Conservation (phyloP, 2,329 filamentous ascomycete species). For the Colletotrichum eremochloae region DNA sequence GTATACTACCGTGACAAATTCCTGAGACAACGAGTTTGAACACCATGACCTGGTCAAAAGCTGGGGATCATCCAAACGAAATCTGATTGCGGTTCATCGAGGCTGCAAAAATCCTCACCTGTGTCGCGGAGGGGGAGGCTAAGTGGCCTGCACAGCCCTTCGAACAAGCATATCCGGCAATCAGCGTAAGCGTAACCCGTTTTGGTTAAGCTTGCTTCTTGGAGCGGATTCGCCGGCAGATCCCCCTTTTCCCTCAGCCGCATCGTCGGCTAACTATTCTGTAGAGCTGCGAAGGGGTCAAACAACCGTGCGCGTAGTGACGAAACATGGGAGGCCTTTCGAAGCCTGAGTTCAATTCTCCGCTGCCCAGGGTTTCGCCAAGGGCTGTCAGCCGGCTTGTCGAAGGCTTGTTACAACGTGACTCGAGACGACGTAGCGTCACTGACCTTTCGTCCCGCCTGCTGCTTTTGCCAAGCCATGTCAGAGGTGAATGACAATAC, state of each 20-base stretch:
- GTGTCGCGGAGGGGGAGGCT: conserved; percentile 31
- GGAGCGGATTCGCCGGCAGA: conserved; percentile 30
- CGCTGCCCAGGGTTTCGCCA: conserved; percentile 29
- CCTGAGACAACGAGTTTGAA: conserved; percentile 23
- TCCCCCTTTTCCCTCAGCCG: conserved; percentile 1
- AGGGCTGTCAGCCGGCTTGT: conserved; percentile 38
- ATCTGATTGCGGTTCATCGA: conserved; percentile 21
- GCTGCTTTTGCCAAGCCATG: conserved; percentile 28
- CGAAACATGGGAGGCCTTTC: conserved; percentile 34
- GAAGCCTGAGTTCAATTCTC: conserved; percentile 24
- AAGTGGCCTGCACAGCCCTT: conserved; percentile 29
- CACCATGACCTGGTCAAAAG: conserved; percentile 8
- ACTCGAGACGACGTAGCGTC: conserved; percentile 33
- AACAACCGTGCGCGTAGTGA: conserved; percentile 34
- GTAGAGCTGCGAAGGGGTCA: conserved; percentile 6
- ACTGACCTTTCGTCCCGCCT: conserved; percentile 39
- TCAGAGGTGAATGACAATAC: conserved; percentile 28
- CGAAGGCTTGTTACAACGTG: conserved; percentile 36
- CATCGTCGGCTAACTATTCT: neutral
- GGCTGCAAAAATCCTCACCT: conserved; percentile 24
- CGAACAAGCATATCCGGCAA: conserved; percentile 24
- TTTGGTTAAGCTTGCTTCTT: conserved; percentile 39
- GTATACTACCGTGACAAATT: conserved; percentile 33
- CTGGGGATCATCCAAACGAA: conserved; percentile 26
- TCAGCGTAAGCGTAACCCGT: conserved; percentile 19